Percentiles rank a stretch among this genome's conserved stretches.
These are phyloP conservation scores for Mrakia frigida DNA, from an alignment of 768 basidiomycete genomes.

Conservation along the genomic window DNA sequence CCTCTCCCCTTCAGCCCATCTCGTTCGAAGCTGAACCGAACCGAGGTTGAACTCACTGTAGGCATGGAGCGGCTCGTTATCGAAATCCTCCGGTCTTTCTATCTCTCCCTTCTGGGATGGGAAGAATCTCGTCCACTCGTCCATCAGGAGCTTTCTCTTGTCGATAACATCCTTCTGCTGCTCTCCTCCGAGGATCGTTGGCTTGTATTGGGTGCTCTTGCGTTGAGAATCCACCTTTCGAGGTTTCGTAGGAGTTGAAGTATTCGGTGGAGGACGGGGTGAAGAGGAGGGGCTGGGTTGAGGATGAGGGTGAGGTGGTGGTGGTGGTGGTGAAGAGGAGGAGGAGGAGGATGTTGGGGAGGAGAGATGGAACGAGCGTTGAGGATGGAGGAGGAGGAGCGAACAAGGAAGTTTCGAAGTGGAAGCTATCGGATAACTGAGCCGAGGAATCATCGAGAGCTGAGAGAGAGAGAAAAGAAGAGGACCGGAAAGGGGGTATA, in stretches of 20 bases:
- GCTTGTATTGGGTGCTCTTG: neutral
- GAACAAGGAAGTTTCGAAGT: neutral
- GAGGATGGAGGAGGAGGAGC: neutral
- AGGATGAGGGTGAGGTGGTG: neutral
- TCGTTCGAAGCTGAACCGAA: no score
- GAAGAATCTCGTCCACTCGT: neutral
- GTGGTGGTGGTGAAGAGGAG: neutral
- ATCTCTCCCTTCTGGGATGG: neutral
- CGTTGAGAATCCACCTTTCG: neutral
- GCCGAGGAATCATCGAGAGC: neutral
- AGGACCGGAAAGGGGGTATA: neutral
- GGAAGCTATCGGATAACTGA: neutral
- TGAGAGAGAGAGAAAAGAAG: neutral
- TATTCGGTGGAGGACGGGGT: neutral
- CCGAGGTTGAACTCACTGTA: neutral
- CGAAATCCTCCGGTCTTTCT: neutral
- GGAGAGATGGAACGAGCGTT: slow-evolving; percentile 3
- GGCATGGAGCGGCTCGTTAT: neutral
- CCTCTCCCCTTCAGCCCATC: neutral
- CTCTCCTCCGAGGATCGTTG: neutral
- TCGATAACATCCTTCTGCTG: neutral
- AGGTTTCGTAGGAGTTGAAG: neutral
- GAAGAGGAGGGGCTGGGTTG: neutral
- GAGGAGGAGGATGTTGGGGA: neutral
- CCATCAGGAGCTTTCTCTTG: slow-evolving; percentile 9